phyloP scores from a whole-genome alignment of 805 yeast genomes.

The Schizosaccharomyces lindneri region DNA sequence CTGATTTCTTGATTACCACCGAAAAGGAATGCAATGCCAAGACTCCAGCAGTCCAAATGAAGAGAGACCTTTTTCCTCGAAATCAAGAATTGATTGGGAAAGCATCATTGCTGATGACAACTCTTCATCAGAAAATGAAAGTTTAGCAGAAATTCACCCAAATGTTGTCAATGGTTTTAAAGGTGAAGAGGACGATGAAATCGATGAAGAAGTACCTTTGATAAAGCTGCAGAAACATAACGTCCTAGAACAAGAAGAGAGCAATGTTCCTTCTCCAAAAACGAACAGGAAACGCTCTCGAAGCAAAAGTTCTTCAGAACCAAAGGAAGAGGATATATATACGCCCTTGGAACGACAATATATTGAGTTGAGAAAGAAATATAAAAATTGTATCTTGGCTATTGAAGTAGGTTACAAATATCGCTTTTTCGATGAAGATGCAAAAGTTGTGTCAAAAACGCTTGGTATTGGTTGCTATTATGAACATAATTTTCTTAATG shows the following conservation, averaged over 20 bases:
- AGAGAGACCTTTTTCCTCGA: too few species aligned
- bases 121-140: too few species aligned
- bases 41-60: too few species aligned
- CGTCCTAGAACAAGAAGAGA: too few species aligned
- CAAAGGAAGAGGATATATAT: conserved; percentile 13
- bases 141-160: not conserved
- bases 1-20: too few species aligned
- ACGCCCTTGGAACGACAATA: conserved; percentile 71
- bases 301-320: not conserved
- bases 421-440: conserved; percentile 70
- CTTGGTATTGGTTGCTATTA: conserved; percentile 48
- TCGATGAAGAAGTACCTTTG: too few species aligned
- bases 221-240: too few species aligned
- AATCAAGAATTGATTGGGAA: too few species aligned
- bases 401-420: conserved; percentile 83
- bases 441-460: conserved; percentile 30
- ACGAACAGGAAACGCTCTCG: not conserved
- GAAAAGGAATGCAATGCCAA: too few species aligned
- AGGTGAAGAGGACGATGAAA: too few species aligned
- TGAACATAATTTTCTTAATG: conserved; percentile 50
- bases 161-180: not conserved
- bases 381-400: conserved; percentile 48
- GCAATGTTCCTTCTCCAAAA: not conserved
- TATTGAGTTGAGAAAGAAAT: conserved; percentile 30
- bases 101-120: too few species aligned